Conservation (phyloP, 1,284 basidiomycete genomes). For the Ceratobasidium sp. region DNA sequence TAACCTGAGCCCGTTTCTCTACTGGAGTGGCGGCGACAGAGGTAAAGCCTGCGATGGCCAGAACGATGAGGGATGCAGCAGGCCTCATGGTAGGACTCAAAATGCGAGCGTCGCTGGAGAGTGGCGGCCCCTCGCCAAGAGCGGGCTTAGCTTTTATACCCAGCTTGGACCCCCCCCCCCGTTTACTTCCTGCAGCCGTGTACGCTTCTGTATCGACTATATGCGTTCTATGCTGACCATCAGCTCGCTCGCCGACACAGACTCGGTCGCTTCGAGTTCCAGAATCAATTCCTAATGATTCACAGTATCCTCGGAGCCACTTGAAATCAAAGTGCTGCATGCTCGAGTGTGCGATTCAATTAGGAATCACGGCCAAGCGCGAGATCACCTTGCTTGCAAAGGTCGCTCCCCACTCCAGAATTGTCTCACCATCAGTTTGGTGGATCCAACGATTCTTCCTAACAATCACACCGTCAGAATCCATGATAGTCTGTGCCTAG, state of each 20-base stretch:
- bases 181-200: not conserved
- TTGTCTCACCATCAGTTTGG: not conserved
- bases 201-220: conserved; percentile 4
- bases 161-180: not conserved
- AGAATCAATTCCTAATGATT: not conserved
- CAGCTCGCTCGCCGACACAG: conserved; percentile 3
- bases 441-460: not conserved
- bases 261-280: not conserved
- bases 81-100: conserved; percentile 14
- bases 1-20: conserved; percentile 55
- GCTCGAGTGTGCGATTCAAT: not conserved
- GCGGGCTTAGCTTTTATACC: not conserved
- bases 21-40: conserved; percentile 48
- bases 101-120: not conserved
- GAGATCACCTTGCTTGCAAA: not conserved
- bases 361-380: not conserved
- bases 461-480: too few relatives aligned
- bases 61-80: conserved; percentile 5
- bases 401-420: too few relatives aligned
- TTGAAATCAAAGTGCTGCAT: not conserved
- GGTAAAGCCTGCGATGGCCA: conserved; percentile 12
- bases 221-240: not conserved
- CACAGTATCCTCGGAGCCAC: not conserved
- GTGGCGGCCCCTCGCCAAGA: not conserved
- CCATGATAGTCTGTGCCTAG: too few relatives aligned